Percentiles rank a stretch among this genome's conserved stretches.
Evolutionary conservation across 2,329 filamentous ascomycete species (phyloP).

Genomic region (Fusarium tupiense): DNA sequence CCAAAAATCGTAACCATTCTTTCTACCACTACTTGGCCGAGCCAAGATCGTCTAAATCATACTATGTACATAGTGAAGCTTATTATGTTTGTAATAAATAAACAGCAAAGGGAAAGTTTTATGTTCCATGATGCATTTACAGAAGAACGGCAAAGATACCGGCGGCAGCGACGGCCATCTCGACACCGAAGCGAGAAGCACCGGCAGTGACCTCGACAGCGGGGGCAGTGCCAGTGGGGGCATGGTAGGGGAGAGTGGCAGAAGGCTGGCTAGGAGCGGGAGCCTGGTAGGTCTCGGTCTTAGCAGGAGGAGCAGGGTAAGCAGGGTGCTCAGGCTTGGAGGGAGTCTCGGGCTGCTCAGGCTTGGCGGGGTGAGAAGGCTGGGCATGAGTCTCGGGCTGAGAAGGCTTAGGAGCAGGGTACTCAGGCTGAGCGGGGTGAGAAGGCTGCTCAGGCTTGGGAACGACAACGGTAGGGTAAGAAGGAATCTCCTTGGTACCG

Average conservation of each 20-base stretch:
- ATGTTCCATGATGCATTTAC: slow-evolving; percentile 42
- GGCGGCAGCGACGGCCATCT: slow-evolving; percentile 45
- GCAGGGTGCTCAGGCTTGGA: slow-evolving; percentile 12
- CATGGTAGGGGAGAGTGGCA: slow-evolving; percentile 30
- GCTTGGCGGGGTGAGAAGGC: slow-evolving; percentile 15
- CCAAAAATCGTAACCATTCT: slow-evolving; percentile 42
- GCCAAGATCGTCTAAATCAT: slow-evolving; percentile 42
- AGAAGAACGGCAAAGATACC: slow-evolving; percentile 48
- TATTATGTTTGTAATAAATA: slow-evolving; percentile 41
- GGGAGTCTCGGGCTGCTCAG: slow-evolving; percentile 14
- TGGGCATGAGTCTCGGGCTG: slow-evolving; percentile 1
- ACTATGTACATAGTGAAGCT: slow-evolving; percentile 45
- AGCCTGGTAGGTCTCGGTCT: slow-evolving; percentile 24
- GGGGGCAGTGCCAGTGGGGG: slow-evolving; percentile 32
- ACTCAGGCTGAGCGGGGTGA: slow-evolving; percentile 12
- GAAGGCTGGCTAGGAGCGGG: slow-evolving; percentile 31
- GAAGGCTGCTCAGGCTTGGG: slow-evolving; percentile 19
- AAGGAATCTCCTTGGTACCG: slow-evolving; percentile 32
- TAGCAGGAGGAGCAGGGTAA: slow-evolving; percentile 15
- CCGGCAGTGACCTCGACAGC: slow-evolving; percentile 43
- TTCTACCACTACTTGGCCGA: slow-evolving; percentile 32
- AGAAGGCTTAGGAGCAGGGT: slow-evolving; percentile 2
- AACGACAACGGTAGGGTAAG: slow-evolving; percentile 27
- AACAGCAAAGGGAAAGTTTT: slow-evolving; percentile 33
- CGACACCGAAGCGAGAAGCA: slow-evolving; percentile 47